Conservation (phyloP, 768 basidiomycete species). For the Melanogaster broomeanus region DNA sequence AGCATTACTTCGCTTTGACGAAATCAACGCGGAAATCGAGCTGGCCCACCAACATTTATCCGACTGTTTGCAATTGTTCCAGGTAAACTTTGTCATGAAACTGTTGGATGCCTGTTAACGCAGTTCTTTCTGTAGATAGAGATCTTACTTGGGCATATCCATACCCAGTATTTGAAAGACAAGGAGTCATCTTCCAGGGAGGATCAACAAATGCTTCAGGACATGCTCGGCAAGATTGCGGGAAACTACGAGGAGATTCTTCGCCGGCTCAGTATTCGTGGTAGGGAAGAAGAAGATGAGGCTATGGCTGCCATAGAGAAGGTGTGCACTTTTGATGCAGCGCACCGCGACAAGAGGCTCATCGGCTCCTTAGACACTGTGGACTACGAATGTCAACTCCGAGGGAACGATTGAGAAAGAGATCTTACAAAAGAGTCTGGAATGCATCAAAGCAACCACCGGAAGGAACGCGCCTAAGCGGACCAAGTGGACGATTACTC, state of each 20-base stretch:
- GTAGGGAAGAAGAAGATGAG: constrained; percentile 1
- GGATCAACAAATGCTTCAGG: background rate
- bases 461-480: constrained; percentile 4
- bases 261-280: background rate
- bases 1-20: constrained; percentile 2
- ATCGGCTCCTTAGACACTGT: background rate
- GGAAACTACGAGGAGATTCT: constrained; percentile 2
- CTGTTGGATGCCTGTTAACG: background rate
- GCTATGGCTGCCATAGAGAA: constrained; percentile 4
- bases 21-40: background rate
- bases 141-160: background rate
- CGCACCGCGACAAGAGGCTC: too few species aligned
- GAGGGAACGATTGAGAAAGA: background rate
- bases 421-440: constrained; percentile 1
- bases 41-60: background rate
- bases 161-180: background rate
- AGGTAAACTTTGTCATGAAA: background rate
- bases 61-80: constrained; percentile 2
- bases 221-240: background rate
- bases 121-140: background rate
- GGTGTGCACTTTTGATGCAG: background rate
- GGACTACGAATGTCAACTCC: background rate
- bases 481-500: constrained; percentile 23
- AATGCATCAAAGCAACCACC: constrained; percentile 1
- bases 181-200: background rate